A percentile compares a stretch with the other conserved stretches of the same genome.
Evolutionary conservation across 2,329 filamentous ascomycete genomes (phyloP).

Genomic region (Botrytis fabae): DNA sequence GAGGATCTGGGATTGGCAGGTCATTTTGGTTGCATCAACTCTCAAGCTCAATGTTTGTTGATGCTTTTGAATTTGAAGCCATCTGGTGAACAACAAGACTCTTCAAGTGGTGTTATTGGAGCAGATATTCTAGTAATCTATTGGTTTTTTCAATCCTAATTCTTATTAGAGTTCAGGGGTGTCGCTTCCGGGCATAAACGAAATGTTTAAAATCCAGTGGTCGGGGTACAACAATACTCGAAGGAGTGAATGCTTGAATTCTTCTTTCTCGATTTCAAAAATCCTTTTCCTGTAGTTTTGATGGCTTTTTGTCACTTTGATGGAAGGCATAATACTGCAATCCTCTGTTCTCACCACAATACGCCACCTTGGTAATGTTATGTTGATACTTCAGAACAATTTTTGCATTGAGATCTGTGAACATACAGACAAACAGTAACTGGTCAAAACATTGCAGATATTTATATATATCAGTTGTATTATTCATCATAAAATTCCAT

Average conservation of each 20-base stretch:
- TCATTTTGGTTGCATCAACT: background rate
- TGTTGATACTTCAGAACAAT: background rate
- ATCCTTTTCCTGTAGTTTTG: background rate
- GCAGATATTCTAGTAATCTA: background rate
- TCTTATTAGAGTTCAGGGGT: background rate
- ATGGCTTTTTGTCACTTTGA: background rate
- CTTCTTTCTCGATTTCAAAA: too few species aligned
- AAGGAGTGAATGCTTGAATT: background rate
- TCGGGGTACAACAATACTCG: too few species aligned
- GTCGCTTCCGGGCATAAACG: background rate
- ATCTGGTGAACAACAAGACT: background rate
- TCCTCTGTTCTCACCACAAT: background rate
- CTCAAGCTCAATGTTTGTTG: fast-evolving
- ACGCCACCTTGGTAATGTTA: background rate
- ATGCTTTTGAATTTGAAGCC: background rate
- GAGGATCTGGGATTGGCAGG: background rate
- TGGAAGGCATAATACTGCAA: background rate
- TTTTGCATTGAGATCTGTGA: background rate
- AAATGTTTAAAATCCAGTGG: background rate
- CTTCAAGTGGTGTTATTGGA: background rate
- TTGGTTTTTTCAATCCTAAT: background rate
- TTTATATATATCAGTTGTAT: background rate
- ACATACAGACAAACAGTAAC: background rate
- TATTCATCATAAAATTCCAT: background rate
- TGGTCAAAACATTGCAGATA: background rate